Conservation (phyloP, 768 basidiomycete genomes). For the Russula brevipes region DNA sequence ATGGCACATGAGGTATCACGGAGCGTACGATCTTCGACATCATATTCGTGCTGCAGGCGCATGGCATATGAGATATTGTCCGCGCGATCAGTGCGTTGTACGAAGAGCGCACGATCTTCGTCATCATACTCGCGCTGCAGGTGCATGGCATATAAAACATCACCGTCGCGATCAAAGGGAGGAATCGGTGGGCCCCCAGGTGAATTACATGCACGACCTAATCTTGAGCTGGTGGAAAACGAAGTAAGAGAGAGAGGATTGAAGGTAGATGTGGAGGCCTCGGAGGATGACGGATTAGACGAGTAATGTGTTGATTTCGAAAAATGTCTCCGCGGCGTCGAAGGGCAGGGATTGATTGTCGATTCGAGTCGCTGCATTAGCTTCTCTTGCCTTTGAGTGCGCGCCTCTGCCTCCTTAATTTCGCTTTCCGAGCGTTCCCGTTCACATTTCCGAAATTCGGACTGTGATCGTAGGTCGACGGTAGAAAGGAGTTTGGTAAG, state of each 20-base stretch:
- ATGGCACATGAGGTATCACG: no score
- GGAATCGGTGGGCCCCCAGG: background rate
- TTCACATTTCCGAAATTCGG: conserved; percentile 20
- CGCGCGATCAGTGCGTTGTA: conserved; percentile 33
- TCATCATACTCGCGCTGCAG: conserved; percentile 38
- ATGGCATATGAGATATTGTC: conserved; percentile 10
- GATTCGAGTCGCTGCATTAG: background rate
- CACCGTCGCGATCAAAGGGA: conserved; percentile 24
- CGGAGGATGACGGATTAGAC: background rate
- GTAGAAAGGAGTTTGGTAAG: conserved; percentile 46
- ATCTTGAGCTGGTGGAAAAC: background rate
- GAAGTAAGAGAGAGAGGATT: background rate
- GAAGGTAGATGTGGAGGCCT: background rate
- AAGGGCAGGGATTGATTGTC: no score
- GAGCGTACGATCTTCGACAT: conserved; percentile 39
- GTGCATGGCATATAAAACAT: conserved; percentile 28
- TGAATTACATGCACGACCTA: background rate
- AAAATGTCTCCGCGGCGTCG: no score
- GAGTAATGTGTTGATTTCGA: no score
- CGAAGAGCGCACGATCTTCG: conserved; percentile 38
- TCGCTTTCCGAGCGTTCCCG: conserved; percentile 19
- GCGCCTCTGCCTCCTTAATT: conserved; percentile 15
- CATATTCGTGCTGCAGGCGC: conserved; percentile 36
- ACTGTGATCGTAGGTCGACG: conserved; percentile 34
- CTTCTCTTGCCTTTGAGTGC: conserved; percentile 10